Conservation (phyloP, 2,329 filamentous ascomycete species). For the Neofusicoccum sp. region DNA sequence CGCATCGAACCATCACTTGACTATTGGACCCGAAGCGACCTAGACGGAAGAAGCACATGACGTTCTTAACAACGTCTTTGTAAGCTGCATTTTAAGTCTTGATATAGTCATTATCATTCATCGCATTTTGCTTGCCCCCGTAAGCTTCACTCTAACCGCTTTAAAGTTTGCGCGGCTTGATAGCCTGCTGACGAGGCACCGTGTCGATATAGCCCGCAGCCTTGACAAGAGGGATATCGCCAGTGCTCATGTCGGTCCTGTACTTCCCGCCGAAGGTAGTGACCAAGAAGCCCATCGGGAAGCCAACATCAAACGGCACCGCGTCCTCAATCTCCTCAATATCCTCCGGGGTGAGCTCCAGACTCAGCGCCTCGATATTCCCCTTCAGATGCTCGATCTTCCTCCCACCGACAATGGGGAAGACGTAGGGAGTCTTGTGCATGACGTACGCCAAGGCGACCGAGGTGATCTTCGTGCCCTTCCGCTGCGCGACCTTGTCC, state of each 20-base stretch:
- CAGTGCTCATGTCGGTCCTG: conserved; percentile 27
- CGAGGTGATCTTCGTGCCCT: conserved; percentile 50
- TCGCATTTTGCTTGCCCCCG: too few species aligned
- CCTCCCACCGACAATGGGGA: conserved; percentile 69
- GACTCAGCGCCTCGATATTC: conserved; percentile 66
- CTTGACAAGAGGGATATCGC: conserved; percentile 28
- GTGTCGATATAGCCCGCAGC: conserved; percentile 30
- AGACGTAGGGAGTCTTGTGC: conserved; percentile 69
- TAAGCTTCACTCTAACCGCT: too few species aligned
- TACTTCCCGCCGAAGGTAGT: conserved; percentile 22
- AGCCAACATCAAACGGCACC: conserved; percentile 63
- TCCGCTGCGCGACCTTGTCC: conserved; percentile 56
- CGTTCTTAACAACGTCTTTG: too few species aligned
- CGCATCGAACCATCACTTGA: too few species aligned
- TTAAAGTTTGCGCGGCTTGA: not conserved
- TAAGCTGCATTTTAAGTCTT: too few species aligned
- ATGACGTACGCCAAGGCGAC: conserved; percentile 72
- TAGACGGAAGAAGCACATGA: too few species aligned
- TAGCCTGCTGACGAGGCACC: conserved; percentile 14
- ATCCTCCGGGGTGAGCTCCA: conserved; percentile 61
- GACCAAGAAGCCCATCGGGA: conserved; percentile 57
- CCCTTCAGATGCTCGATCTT: conserved; percentile 67
- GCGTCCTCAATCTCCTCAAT: conserved; percentile 65
- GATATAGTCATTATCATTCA: too few species aligned
- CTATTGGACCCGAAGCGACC: too few species aligned